phyloP scores from a whole-genome alignment of 139 green algal genomes.

The Tetraselmis chui region DNA sequence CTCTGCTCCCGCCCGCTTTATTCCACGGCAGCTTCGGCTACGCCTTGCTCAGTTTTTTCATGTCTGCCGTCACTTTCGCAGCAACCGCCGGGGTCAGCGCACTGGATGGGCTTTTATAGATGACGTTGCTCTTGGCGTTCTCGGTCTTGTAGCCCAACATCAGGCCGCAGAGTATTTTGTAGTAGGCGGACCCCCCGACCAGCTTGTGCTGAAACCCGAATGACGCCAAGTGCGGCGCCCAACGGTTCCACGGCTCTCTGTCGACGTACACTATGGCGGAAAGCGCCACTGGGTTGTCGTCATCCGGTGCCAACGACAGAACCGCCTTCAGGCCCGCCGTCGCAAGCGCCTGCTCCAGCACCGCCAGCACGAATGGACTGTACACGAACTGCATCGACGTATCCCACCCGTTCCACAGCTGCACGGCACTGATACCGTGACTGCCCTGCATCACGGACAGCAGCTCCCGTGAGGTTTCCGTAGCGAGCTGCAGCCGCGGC shows the following conservation, averaged over 20 bases:
- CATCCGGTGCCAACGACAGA: slow-evolving; percentile 16
- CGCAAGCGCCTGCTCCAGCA: slow-evolving; percentile 16
- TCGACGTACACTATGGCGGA: slow-evolving; percentile 25
- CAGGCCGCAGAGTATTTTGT: slow-evolving; percentile 32
- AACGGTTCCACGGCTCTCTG: slow-evolving; percentile 25
- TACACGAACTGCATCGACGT: slow-evolving; percentile 20
- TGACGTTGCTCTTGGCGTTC: slow-evolving; percentile 25
- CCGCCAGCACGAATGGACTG: slow-evolving; percentile 12
- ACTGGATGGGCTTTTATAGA: no score
- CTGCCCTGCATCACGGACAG: no score
- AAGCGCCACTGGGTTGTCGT: slow-evolving; percentile 21
- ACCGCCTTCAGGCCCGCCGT: slow-evolving; percentile 3
- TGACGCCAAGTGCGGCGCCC: slow-evolving; percentile 22
- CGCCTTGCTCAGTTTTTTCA: no score
- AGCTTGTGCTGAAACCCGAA: slow-evolving; percentile 34
- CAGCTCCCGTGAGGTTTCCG: no score
- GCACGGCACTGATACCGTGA: slow-evolving; percentile 21
- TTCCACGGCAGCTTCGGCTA: no score
- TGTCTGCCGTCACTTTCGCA: no score
- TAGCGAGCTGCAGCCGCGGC: no score
- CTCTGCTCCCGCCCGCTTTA: no score
- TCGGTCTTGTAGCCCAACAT: slow-evolving; percentile 27
- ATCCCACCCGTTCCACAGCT: slow-evolving; percentile 35
- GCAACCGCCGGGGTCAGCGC: no score
- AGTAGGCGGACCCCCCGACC: slow-evolving; percentile 28